Base-by-base conservation (phyloP, 495 filamentous ascomycete species). In the Chaetomidium leptoderma region DNA sequence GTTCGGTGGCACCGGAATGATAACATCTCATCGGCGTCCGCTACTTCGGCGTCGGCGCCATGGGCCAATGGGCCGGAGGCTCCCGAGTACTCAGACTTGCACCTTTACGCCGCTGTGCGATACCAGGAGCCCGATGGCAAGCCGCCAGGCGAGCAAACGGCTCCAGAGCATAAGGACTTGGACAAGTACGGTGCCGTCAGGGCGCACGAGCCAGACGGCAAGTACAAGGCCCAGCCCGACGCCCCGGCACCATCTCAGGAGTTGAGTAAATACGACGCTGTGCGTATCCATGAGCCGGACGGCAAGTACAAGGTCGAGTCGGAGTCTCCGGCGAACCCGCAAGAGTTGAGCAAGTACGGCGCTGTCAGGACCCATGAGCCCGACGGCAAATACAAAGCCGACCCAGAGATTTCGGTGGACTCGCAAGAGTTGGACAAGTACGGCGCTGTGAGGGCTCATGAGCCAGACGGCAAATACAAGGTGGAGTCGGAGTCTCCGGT, bases 51-150 rank as follows among this genome's bases (percentile, higher is more conserved):
- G 32, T 30, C 26, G 9, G 4, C 4, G 23, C 35, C 46, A 4
- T 46, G 39, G 53, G 24, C n/a, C 3, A 26, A 51, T 17, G 39
- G 19, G 0, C 30, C 46, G 14, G 29, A n/a, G 8, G 21, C 32
- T n/a, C 45, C 23, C 14, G 53, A 68, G 24, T 55, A 66, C 45
- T 50, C 62, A 16, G 70, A 71, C 48, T 61, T 68, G 45, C 37
- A 68, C 36, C 64, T 62, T 49, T 66, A 70, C 44, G 48, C 61
- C 10, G 57, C 67, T 2, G 61, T 67, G 6, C 52, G 57, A 30
- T 58, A 59, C 13, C 62, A 57, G 2, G 61, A 76, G 39, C 66
- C 66, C 0, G 58, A 67, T 44, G 65, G 63, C 3, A 62, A 61
- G 21, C 46, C 55, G 30, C 4, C 29, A 11, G 48, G 17, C 14